Percentiles rank a stretch among this genome's conserved stretches.
Conservation (phyloP, 805 yeast genomes). For the Cyberlindnera euphorbiiphila region DNA sequence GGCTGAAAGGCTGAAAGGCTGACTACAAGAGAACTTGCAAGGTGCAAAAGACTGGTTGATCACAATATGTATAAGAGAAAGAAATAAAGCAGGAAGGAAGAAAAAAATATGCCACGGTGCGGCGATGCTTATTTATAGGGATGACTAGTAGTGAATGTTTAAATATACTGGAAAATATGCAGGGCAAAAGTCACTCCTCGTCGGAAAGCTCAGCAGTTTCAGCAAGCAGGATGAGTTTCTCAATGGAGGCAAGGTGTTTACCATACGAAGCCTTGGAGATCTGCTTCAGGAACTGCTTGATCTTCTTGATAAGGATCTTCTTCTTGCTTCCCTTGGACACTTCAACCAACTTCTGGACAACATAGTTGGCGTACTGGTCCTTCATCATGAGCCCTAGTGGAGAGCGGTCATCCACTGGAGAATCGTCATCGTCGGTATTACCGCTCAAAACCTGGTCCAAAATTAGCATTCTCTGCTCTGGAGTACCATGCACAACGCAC, state of each 20-base stretch:
- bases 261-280: constrained; percentile 69
- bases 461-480: constrained; percentile 56
- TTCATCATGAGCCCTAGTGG: constrained; percentile 91
- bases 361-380: constrained; percentile 97
- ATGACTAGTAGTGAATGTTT: too few species aligned
- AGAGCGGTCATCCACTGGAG: constrained; percentile 54
- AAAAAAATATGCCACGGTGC: too few species aligned
- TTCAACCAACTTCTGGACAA: constrained; percentile 89
- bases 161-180: constrained; percentile 1
- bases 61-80: too few species aligned
- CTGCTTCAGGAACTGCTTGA: constrained; percentile 74
- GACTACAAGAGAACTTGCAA: too few species aligned
- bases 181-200: constrained; percentile 13
- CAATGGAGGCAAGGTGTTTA: constrained; percentile 80
- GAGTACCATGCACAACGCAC: constrained; percentile 72
- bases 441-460: constrained; percentile 63
- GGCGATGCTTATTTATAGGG: constrained; percentile 1
- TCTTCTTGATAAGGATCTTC: constrained; percentile 63
- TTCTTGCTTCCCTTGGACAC: constrained; percentile 70
- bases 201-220: constrained; percentile 26
- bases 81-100: too few species aligned
- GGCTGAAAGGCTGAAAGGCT: too few species aligned
- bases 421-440: constrained; percentile 36
- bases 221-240: constrained; percentile 39
- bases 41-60: too few species aligned